A percentile compares a stretch with the other conserved stretches of the same genome.
Evolutionary conservation across 176 grass and related monocot species (phyloP).

Genomic region (Dendrocalamus sinicus): DNA sequence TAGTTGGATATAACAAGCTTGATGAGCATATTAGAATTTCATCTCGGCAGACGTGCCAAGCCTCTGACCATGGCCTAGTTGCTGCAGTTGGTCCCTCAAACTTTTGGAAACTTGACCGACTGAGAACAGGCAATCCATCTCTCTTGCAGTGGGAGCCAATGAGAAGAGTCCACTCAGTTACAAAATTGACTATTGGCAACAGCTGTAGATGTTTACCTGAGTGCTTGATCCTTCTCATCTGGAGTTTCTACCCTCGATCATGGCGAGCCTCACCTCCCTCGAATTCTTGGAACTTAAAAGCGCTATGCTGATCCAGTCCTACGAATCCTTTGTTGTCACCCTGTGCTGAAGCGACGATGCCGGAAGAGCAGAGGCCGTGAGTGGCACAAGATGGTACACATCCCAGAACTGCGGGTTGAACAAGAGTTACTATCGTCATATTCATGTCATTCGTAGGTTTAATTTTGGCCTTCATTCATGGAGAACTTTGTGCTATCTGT

Average conservation of each 20-base stretch:
- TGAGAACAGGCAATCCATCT: neutral
- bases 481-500: too few species aligned
- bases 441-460: neutral
- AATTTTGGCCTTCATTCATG: too few species aligned
- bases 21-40: neutral
- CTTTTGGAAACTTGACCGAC: neutral
- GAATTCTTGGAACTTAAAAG: neutral
- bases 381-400: slow-evolving; percentile 8
- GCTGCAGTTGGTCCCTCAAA: neutral
- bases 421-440: neutral
- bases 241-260: neutral
- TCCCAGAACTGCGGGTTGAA: neutral
- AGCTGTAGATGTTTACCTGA: slow-evolving; percentile 13
- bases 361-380: neutral
- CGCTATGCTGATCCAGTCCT: slow-evolving; percentile 10
- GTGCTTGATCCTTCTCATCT: neutral
- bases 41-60: neutral
- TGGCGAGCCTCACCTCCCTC: neutral
- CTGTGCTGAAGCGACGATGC: neutral
- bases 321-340: neutral
- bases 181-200: neutral
- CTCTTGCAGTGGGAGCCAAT: slow-evolving; percentile 7
- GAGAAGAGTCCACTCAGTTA: slow-evolving; percentile 3
- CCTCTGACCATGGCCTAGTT: neutral
- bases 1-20: neutral